A percentile compares a stretch with the other conserved stretches of the same genome.
Conservation (phyloP, 257 asterid genomes). For the Mitragyna speciosa region DNA sequence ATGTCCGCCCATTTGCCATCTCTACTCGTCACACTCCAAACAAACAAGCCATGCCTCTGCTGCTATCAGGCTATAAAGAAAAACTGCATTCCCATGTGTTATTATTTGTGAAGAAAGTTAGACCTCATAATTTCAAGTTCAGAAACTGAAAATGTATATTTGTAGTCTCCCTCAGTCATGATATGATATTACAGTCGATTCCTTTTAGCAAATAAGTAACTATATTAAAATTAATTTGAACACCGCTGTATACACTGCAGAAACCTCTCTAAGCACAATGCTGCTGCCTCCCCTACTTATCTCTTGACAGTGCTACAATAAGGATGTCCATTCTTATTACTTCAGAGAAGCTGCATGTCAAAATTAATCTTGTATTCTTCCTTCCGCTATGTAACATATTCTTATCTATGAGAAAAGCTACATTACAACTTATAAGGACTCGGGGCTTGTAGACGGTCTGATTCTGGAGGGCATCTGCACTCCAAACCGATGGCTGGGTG, state of each 20-base stretch:
- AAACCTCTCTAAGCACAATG: not conserved
- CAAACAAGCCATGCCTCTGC: too few species aligned
- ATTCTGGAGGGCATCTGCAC: slow-evolving; percentile 87
- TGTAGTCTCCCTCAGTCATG: not conserved
- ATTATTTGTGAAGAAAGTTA: too few species aligned
- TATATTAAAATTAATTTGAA: not conserved
- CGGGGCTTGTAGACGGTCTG: slow-evolving; percentile 78
- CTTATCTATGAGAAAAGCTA: not conserved
- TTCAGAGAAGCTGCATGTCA: not conserved
- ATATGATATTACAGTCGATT: not conserved
- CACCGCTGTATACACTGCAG: not conserved
- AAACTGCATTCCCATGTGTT: too few species aligned
- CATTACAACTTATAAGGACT: slow-evolving; percentile 63
- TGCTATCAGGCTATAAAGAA: too few species aligned
- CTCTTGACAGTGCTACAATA: not conserved
- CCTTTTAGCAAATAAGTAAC: too few species aligned
- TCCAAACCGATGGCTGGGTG: slow-evolving; percentile 36
- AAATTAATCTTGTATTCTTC: not conserved
- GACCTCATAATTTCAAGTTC: not conserved
- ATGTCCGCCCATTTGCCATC: too few species aligned
- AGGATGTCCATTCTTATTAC: not conserved
- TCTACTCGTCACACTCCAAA: too few species aligned
- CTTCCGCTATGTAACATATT: not conserved
- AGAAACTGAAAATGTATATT: not conserved
- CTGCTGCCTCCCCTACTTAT: too few species aligned